Percentiles rank a stretch among this genome's conserved stretches.
Conservation (phyloP, 805 yeast genomes). For the Hermanozyma aechmeae region DNA sequence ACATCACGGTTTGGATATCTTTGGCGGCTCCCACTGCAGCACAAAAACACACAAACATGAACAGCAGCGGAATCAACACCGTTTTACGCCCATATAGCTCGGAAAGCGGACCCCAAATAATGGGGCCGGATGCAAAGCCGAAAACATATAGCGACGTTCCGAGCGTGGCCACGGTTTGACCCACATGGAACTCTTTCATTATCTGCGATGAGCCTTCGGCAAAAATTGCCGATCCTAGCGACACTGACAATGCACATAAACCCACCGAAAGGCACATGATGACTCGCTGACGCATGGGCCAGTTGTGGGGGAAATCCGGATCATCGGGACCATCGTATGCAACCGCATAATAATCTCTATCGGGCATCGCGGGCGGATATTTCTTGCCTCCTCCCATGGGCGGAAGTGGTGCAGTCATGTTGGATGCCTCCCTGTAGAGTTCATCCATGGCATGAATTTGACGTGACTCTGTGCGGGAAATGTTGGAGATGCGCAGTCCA, state of each 20-base stretch:
- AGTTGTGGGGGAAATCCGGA: constrained; percentile 74
- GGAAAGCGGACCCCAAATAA: constrained; percentile 84
- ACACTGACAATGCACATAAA: constrained; percentile 33
- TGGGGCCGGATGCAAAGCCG: constrained; percentile 91
- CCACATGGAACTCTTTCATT: constrained; percentile 46
- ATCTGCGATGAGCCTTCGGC: constrained; percentile 50
- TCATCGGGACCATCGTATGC: constrained; percentile 72
- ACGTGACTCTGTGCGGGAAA: constrained; percentile 9
- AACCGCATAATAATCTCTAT: constrained; percentile 50
- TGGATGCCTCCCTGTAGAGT: constrained; percentile 17
- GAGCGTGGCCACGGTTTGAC: constrained; percentile 59
- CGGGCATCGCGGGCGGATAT: constrained; percentile 55
- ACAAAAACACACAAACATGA: constrained; percentile 50
- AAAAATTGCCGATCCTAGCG: constrained; percentile 81
- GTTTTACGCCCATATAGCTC: constrained; percentile 66
- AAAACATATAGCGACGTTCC: constrained; percentile 77
- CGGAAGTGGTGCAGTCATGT: constrained; percentile 22
- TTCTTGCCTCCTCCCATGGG: constrained; percentile 59
- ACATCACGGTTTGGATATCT: constrained; percentile 14
- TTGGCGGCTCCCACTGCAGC: constrained; percentile 28
- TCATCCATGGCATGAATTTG: constrained; percentile 19
- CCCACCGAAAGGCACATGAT: constrained; percentile 18
- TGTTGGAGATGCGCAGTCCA: no score
- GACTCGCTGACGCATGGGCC: constrained; percentile 37
- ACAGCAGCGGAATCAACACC: constrained; percentile 46